Base-by-base conservation (phyloP, 2,329 filamentous ascomycete genomes). In the Orbilia brochopaga region DNA sequence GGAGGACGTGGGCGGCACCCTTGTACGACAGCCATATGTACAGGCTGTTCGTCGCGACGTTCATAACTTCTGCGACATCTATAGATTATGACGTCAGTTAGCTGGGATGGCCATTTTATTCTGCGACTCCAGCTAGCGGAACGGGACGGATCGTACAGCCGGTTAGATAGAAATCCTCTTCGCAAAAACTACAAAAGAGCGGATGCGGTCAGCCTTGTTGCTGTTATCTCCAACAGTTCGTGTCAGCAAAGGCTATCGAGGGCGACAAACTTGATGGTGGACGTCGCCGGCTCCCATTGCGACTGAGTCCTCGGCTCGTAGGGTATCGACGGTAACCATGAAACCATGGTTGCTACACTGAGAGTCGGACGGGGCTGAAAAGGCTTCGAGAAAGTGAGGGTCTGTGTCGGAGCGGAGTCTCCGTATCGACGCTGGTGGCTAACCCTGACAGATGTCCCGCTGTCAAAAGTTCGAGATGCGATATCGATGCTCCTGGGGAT, bases 1-100 rank as follows among this genome's bases (percentile, higher is more conserved):
- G 84, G 42, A 88, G 78, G 79, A 91, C 95, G 79, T 87, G 91
- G 61, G 83, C 81, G 73, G 94, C 86, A 23, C 92, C 92, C 77
- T 88, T 89, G 75, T 86, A 80, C 6, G 91, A 91, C 19, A 96
- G 84, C 79, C 84, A 90, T 76, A 96, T 83, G 79, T 96, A 96
- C 23, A 94, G 81, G 1, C 90, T 79, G 79, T 96, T 96, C 35
- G 91, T 96, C 32, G 92, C 77, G 2, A 90, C 90, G 80, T 90
- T 81, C 69, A 80, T 76, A 19, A 79, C 69, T 65, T 77, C 76
- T 51, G 75, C 76, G 73, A 74, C 80, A 56, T 73, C 74, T 74
- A 35, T 27, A 56, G 54, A 17, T 44, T 24, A 21, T 27, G 8
- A 21, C 44, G 27, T 50, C 35, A 15, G 27, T 24, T 27, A 17